These are phyloP conservation scores for Agapanthus africanus DNA, from an alignment of 106 monocot genomes.

Conservation along the genomic window DNA sequence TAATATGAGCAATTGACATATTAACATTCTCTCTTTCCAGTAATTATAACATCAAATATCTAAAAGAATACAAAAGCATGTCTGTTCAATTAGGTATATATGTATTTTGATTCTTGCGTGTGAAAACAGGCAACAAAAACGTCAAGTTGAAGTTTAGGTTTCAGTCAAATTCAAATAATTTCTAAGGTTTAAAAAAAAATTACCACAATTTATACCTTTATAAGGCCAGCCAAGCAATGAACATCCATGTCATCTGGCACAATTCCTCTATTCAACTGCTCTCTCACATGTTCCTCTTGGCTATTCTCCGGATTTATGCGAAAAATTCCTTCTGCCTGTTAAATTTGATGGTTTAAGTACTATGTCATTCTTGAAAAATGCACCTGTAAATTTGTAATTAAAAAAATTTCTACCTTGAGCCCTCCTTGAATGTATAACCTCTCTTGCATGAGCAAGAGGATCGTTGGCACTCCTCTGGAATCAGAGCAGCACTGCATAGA, in stretches of 20 bases:
- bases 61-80: background rate
- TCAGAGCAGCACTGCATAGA: constrained; percentile 95
- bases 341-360: background rate
- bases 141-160: background rate
- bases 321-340: constrained; percentile 90
- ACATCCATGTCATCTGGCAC: constrained; percentile 92
- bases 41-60: background rate
- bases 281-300: constrained; percentile 75
- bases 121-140: background rate
- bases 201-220: constrained; percentile 50
- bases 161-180: background rate
- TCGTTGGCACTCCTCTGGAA: constrained; percentile 81
- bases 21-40: background rate
- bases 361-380: background rate
- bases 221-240: constrained; percentile 85
- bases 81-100: too few relatives aligned
- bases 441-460: constrained; percentile 89
- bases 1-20: background rate
- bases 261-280: constrained; percentile 74
- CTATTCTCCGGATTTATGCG: constrained; percentile 88
- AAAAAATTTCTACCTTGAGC: constrained; percentile 44
- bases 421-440: constrained; percentile 75
- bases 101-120: too few relatives aligned
- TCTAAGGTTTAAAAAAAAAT: background rate
- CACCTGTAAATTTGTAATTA: background rate